Evolutionary conservation across 1,284 basidiomycete species (phyloP).

Genomic region (Sanguinoderma infundibulare): DNA sequence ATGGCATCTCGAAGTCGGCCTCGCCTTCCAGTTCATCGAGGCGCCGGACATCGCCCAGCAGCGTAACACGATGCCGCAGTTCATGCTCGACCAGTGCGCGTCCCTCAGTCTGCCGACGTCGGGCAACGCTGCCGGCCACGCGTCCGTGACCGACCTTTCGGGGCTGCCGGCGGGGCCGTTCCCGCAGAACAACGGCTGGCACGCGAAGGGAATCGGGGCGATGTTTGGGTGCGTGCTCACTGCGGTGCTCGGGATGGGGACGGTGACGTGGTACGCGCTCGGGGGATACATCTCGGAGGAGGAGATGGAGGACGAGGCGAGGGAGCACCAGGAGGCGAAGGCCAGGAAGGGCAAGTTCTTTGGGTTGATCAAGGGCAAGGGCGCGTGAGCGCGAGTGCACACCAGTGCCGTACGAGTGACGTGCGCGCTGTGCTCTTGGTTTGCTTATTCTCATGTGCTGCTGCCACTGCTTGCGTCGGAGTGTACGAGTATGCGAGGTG

Average conservation of each 20-base stretch:
- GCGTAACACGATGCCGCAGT: conserved; percentile 51
- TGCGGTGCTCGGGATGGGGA: conserved; percentile 80
- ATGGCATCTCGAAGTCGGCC: conserved; percentile 81
- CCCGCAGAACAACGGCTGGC: conserved; percentile 80
- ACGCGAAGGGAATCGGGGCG: conserved; percentile 79
- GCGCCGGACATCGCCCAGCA: conserved; percentile 70
- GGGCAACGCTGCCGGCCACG: conserved; percentile 83
- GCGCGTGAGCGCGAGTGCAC: background rate
- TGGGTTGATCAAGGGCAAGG: conserved; percentile 31
- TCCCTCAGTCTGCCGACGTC: conserved; percentile 59
- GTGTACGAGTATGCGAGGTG: background rate
- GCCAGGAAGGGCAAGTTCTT: conserved; percentile 42
- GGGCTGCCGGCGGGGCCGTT: conserved; percentile 72
- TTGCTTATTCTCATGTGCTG: background rate
- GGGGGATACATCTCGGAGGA: conserved; percentile 72
- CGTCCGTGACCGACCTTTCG: conserved; percentile 62
- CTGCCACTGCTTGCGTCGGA: too few species aligned
- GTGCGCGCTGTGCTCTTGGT: background rate
- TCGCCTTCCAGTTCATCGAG: conserved; percentile 80
- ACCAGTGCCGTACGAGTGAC: too few species aligned
- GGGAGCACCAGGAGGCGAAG: conserved; percentile 59
- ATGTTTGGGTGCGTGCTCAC: conserved; percentile 86
- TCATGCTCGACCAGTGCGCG: conserved; percentile 74
- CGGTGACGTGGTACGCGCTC: conserved; percentile 83
- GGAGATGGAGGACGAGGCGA: conserved; percentile 77